phyloP scores from a whole-genome alignment of 148 eudicot genomes.

The Polygonum aviculare region DNA sequence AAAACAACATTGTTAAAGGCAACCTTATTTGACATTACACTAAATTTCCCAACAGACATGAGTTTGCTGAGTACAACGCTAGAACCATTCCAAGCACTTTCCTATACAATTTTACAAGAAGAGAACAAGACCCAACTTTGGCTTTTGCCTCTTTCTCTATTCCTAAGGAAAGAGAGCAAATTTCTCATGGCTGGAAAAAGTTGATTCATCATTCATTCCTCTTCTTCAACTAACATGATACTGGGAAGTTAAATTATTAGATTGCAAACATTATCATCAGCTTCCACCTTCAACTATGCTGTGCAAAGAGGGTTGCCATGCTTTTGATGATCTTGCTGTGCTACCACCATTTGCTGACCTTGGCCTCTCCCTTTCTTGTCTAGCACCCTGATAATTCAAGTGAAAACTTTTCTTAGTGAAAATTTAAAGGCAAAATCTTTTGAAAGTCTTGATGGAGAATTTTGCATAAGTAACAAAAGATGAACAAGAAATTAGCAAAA shows the following conservation, averaged over 20 bases:
- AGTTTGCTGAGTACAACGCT: constrained; percentile 11
- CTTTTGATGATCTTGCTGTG: constrained; percentile 47
- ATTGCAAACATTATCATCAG: constrained; percentile 15
- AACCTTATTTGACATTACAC: neutral
- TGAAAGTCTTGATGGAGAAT: neutral
- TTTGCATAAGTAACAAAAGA: neutral
- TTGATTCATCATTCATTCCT: neutral
- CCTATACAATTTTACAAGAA: neutral
- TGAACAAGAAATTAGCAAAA: neutral
- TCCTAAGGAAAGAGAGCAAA: neutral
- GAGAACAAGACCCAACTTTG: neutral
- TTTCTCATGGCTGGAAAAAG: neutral
- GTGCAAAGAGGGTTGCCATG: constrained; percentile 77
- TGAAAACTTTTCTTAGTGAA: neutral
- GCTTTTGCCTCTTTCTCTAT: neutral
- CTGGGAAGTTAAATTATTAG: neutral
- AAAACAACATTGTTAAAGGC: neutral
- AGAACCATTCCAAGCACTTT: neutral
- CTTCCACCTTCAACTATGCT: constrained; percentile 82
- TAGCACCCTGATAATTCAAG: constrained; percentile 36
- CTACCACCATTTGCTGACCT: constrained; percentile 24
- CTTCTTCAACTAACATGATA: neutral
- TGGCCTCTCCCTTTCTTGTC: constrained; percentile 38
- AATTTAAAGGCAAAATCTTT: neutral
- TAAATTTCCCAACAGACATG: constrained; percentile 13